Conservation (phyloP, 1,284 basidiomycete genomes). For the Ustilago cynodontis region DNA sequence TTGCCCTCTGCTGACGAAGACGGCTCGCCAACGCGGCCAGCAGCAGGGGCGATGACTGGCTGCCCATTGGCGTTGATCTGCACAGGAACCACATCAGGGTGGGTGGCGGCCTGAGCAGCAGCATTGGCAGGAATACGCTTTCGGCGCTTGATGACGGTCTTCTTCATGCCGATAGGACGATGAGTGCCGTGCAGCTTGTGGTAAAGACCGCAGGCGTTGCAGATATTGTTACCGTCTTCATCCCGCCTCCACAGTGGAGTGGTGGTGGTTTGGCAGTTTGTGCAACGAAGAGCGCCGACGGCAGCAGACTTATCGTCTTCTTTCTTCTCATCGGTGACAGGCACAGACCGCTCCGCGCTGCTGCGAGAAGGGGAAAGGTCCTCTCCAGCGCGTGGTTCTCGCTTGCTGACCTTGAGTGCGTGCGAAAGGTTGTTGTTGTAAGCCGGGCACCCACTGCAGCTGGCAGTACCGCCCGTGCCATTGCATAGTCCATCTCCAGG, state of each 20-base stretch:
- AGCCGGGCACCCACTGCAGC: constrained; percentile 65
- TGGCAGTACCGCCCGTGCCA: constrained; percentile 63
- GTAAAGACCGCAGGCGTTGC: constrained; percentile 87
- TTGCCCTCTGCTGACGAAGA: constrained; percentile 27
- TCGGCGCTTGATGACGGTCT: constrained; percentile 96
- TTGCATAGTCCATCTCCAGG: constrained; percentile 67
- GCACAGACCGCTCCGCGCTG: constrained; percentile 17
- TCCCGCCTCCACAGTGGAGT: constrained; percentile 92
- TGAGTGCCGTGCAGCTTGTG: constrained; percentile 98
- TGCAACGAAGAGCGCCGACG: constrained; percentile 73
- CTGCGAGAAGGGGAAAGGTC: constrained; percentile 26
- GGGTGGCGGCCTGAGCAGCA: constrained; percentile 37
- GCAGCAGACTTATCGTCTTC: constrained; percentile 36
- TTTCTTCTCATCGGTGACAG: constrained; percentile 29
- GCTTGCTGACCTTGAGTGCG: constrained; percentile 46
- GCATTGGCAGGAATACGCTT: constrained; percentile 79
- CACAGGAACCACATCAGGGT: constrained; percentile 41
- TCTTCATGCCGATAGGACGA: constrained; percentile 97
- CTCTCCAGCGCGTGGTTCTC: constrained; percentile 30
- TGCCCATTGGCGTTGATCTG: constrained; percentile 51
- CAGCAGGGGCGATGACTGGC: constrained; percentile 46
- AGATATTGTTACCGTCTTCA: constrained; percentile 89
- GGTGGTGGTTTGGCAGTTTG: constrained; percentile 88
- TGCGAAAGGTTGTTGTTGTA: constrained; percentile 65
- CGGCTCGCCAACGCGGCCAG: constrained; percentile 26